Percentiles rank a stretch among this genome's conserved stretches.
These are phyloP conservation scores for Candida cerambycidarum DNA, from an alignment of 805 yeast genomes.

Conservation along the genomic window DNA sequence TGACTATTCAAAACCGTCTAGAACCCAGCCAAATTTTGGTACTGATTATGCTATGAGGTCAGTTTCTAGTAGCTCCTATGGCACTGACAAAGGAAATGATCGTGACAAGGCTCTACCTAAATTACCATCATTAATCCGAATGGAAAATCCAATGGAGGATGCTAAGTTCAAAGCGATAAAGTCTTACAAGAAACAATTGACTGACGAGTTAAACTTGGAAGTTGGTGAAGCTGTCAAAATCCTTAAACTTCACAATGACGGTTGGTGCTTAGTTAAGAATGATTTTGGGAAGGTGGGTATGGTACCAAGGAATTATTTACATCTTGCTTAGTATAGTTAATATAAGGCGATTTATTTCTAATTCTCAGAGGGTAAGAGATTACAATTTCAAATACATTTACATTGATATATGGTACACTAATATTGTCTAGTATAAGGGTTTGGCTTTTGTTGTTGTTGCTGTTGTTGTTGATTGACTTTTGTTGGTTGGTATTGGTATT, in stretches of 20 bases:
- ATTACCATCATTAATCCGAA: conserved; percentile 14
- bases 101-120: conserved; percentile 19
- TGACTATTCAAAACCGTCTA: conserved; percentile 1
- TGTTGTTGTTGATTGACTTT: conserved; percentile 13
- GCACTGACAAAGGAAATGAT: not conserved
- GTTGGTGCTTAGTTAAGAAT: conserved; percentile 37
- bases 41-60: not conserved
- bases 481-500: conserved; percentile 14
- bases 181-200: conserved; percentile 26
- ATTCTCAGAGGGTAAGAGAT: too few relatives aligned
- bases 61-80: not conserved
- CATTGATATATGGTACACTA: conserved; percentile 10
- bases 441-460: conserved; percentile 15
- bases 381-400: not conserved
- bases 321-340: not conserved
- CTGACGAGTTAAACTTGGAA: conserved; percentile 33
- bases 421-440: conserved; percentile 11
- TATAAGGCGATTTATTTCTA: too few relatives aligned
- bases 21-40: not conserved
- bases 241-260: conserved; percentile 29
- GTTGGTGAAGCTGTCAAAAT: conserved; percentile 31
- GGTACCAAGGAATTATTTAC: conserved; percentile 33
- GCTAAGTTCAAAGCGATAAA: conserved; percentile 22
- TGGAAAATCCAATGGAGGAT: conserved; percentile 17
- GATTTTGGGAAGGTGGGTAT: conserved; percentile 31